Conservation (phyloP, 306 rosid genomes). For the Rubus idaeus region DNA sequence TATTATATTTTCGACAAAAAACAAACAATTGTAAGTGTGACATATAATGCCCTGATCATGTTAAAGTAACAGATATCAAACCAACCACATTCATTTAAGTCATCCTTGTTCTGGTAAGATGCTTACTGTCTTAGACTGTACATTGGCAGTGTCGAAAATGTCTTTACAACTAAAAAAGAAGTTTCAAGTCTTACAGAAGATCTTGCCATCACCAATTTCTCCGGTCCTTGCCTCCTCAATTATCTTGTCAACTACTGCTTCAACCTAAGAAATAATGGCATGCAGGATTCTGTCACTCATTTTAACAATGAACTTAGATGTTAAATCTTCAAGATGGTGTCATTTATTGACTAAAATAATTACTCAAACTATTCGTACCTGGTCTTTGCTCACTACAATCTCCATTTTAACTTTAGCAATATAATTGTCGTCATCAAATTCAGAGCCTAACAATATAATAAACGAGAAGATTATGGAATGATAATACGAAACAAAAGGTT, state of each 20-base stretch:
- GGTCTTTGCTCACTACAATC: constrained; percentile 78
- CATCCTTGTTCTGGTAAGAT: neutral
- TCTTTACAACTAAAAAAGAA: constrained; percentile 4
- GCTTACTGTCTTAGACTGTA: neutral
- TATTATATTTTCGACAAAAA: neutral
- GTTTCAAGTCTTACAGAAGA: constrained; percentile 60
- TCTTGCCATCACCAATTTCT: constrained; percentile 97
- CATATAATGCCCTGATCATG: constrained; percentile 9
- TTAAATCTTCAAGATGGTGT: neutral
- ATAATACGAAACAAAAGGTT: neutral
- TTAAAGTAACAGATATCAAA: neutral
- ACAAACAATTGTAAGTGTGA: neutral
- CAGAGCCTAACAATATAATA: constrained; percentile 56
- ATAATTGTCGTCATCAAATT: constrained; percentile 81
- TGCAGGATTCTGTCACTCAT: neutral
- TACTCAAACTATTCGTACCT: constrained; percentile 45
- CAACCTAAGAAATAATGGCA: constrained; percentile 47
- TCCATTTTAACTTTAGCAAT: constrained; percentile 94
- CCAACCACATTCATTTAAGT: neutral
- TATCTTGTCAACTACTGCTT: constrained; percentile 66
- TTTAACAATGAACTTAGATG: neutral
- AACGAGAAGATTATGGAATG: neutral
- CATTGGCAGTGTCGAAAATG: neutral
- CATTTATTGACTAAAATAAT: constrained; percentile 7
- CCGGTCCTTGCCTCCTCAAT: constrained; percentile 81